Evolutionary conservation across 2,329 filamentous ascomycete genomes (phyloP).

Genomic region (Hymenoscyphus fraxineus): DNA sequence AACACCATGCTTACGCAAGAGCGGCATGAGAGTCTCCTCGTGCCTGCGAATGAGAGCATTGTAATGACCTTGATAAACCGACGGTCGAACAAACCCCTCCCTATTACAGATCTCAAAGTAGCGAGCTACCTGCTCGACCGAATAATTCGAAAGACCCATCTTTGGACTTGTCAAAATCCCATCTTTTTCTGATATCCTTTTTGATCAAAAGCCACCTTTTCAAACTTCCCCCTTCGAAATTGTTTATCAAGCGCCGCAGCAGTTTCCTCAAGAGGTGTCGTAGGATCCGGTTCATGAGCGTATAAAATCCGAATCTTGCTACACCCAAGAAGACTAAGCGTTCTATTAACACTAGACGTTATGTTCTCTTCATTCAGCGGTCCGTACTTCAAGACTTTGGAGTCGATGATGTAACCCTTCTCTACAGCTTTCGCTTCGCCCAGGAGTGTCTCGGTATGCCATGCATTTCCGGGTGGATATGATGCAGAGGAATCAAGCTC

Average conservation of each 20-base stretch:
- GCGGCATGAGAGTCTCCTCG: conserved; percentile 2
- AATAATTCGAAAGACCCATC: conserved; percentile 33
- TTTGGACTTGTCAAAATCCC: background rate
- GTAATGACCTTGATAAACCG: conserved; percentile 34
- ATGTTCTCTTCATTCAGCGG: conserved; percentile 2
- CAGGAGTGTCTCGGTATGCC: conserved; percentile 13
- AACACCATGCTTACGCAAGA: conserved; percentile 1
- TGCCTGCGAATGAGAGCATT: conserved; percentile 17
- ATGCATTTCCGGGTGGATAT: conserved; percentile 12
- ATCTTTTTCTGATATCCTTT: background rate
- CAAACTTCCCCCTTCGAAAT: conserved; percentile 30
- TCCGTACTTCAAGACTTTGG: conserved; percentile 12
- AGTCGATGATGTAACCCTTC: conserved; percentile 13
- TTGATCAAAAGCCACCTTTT: conserved; percentile 5
- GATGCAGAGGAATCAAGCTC: conserved; percentile 15
- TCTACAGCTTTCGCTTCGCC: conserved; percentile 5
- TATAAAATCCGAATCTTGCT: conserved; percentile 12
- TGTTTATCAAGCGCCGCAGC: conserved; percentile 29
- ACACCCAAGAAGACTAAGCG: background rate
- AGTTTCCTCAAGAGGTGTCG: conserved; percentile 25
- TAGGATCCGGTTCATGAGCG: conserved; percentile 20
- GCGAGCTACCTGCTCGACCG: conserved; percentile 19
- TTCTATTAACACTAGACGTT: conserved; percentile 1
- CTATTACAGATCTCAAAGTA: conserved; percentile 28
- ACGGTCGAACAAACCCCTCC: conserved; percentile 31